Conservation (phyloP, 2,329 filamentous ascomycete species). For the Eutypella sp. region DNA sequence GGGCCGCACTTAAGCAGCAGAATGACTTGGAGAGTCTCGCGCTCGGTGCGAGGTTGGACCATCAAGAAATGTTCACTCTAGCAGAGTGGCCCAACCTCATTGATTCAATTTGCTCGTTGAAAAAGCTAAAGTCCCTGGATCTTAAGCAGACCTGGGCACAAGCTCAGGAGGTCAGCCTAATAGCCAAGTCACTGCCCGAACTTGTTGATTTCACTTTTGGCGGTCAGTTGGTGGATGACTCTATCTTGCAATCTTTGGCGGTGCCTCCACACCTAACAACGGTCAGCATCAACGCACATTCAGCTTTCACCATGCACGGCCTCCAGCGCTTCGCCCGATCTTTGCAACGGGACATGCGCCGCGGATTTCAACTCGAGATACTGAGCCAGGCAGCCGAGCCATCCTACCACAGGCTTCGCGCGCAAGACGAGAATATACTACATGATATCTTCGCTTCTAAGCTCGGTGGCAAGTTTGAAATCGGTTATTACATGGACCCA, state of each 20-base stretch:
- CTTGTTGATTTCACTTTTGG: slow-evolving; percentile 54
- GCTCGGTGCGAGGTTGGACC: slow-evolving; percentile 31
- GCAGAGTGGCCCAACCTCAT: slow-evolving; percentile 22
- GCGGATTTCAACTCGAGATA: slow-evolving; percentile 29
- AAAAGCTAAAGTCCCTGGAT: slow-evolving; percentile 47
- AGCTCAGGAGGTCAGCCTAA: slow-evolving; percentile 40
- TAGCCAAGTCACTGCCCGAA: slow-evolving; percentile 39
- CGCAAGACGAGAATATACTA: slow-evolving; percentile 21
- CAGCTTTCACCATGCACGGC: slow-evolving; percentile 47
- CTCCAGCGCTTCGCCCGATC: slow-evolving; percentile 38
- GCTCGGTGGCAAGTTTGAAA: slow-evolving; percentile 29
- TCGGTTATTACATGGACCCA: slow-evolving; percentile 27
- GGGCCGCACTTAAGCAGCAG: slow-evolving; percentile 21
- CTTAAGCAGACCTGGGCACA: slow-evolving; percentile 47
- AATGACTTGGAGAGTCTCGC: slow-evolving; percentile 17
- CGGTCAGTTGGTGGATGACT: slow-evolving; percentile 47
- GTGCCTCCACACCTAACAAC: slow-evolving; percentile 42
- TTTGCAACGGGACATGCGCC: slow-evolving; percentile 25
- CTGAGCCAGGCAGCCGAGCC: slow-evolving; percentile 26
- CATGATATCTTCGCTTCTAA: slow-evolving; percentile 14
- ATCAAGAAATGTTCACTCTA: slow-evolving; percentile 42
- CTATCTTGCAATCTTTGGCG: slow-evolving; percentile 32
- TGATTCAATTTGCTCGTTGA: slow-evolving; percentile 43
- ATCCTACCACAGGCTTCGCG: slow-evolving; percentile 23
- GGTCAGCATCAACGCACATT: slow-evolving; percentile 50